phyloP scores from a whole-genome alignment of 2,329 filamentous ascomycete species.

The Epichloe brachyelytri region DNA sequence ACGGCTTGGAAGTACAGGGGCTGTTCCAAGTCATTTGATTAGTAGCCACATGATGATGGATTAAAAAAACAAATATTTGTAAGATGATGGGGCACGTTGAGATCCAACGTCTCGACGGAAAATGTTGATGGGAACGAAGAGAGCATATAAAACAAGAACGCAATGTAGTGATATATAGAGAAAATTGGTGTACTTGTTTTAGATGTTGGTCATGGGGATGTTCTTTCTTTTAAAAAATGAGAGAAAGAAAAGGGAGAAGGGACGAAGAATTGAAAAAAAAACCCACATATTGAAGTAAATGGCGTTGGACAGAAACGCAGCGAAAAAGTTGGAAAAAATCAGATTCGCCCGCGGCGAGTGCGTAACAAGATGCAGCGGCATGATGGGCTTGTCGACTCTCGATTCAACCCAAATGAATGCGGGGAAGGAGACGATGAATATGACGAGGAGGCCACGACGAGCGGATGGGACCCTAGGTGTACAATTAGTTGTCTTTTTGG shows the following conservation, averaged over 20 bases:
- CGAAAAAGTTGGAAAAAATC: conserved; percentile 42
- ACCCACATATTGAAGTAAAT: conserved; percentile 46
- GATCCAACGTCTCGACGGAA: no score
- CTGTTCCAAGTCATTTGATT: no score
- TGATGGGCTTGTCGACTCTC: conserved; percentile 39
- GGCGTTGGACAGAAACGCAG: conserved; percentile 38
- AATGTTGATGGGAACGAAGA: no score
- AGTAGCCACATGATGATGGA: neutral
- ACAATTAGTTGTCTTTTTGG: neutral
- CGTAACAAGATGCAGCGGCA: conserved; percentile 42
- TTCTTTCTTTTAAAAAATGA: neutral
- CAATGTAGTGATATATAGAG: no score
- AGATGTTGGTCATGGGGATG: no score
- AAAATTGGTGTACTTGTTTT: no score
- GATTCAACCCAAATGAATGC: conserved; percentile 40
- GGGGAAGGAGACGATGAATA: conserved; percentile 35
- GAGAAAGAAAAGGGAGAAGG: neutral
- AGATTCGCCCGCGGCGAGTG: conserved; percentile 41
- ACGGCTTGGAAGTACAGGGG: conserved; percentile 70
- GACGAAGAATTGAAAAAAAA: neutral
- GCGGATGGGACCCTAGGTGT: conserved; percentile 39
- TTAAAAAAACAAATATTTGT: neutral
- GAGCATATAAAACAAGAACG: no score
- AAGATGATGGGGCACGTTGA: neutral
- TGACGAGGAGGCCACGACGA: conserved; percentile 39